phyloP scores from a whole-genome alignment of 2,329 filamentous ascomycete genomes.

The Coleophoma eucalyptorum region DNA sequence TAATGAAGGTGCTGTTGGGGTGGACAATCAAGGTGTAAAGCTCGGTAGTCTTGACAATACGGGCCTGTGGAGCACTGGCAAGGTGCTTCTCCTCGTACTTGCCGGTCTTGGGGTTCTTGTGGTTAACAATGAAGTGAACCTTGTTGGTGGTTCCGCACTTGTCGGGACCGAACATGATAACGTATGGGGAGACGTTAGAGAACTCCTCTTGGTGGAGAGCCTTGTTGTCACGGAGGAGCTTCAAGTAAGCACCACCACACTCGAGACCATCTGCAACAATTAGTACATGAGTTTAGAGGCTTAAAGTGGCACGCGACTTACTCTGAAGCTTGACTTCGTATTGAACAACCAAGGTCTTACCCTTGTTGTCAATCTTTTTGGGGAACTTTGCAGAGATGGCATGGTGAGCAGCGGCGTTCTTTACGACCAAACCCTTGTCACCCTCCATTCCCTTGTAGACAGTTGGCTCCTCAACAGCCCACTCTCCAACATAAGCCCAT shows the following conservation, averaged over 20 bases:
- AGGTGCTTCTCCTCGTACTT: slow-evolving; percentile 99
- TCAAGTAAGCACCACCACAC: slow-evolving; percentile 98
- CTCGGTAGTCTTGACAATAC: slow-evolving; percentile 86
- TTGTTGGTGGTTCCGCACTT: slow-evolving; percentile 99
- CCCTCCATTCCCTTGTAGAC: slow-evolving; percentile 90
- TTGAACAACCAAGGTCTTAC: slow-evolving; percentile 93
- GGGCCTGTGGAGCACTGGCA: slow-evolving; percentile 74
- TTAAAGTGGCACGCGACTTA: slow-evolving; percentile 43
- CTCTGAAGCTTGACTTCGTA: slow-evolving; percentile 99
- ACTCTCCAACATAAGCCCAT: slow-evolving; percentile 96
- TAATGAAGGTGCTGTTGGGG: slow-evolving; percentile 91
- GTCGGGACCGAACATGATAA: slow-evolving; percentile 99
- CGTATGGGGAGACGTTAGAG: slow-evolving; percentile 93
- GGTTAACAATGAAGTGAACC: slow-evolving; percentile 98
- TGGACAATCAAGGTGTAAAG: slow-evolving; percentile 97
- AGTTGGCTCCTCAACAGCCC: slow-evolving; percentile 90
- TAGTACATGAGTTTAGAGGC: background rate
- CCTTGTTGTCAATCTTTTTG: slow-evolving; percentile 95
- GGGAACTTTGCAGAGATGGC: slow-evolving; percentile 99
- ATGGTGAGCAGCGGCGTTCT: slow-evolving; percentile 97
- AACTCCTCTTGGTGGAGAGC: slow-evolving; percentile 97
- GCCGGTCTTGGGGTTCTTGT: slow-evolving; percentile 99
- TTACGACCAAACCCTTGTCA: slow-evolving; percentile 95
- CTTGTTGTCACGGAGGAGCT: slow-evolving; percentile 97
- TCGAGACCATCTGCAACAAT: slow-evolving; percentile 73